Evolutionary conservation across 768 basidiomycete genomes (phyloP), one percentile per base, ranked within the genome.

Genomic region (Guyanaporus albipodus): DNA sequence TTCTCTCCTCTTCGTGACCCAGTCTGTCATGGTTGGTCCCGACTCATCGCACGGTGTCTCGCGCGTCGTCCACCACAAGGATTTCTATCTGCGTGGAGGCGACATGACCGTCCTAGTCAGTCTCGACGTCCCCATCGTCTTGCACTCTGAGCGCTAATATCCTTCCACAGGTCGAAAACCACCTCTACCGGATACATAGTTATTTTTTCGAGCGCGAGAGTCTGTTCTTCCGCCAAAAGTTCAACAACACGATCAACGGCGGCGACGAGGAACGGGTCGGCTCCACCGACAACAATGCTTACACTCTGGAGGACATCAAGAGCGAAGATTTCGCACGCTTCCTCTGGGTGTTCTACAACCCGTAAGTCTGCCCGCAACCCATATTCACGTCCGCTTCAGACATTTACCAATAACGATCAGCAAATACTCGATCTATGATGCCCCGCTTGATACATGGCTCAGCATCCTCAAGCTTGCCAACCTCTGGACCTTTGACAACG

Each of bases 191-290:
- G 1, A 71, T 87, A 0, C 83, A 85, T 48, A 70, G 76, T 1
- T 79, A 76, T 35, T 83, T 85, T 39, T 82, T 87, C 31, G 70
- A 72, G n/a, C 68, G 83, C 0, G 82, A 87, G 42, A 84, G 82
- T 0, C 40, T 62, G 0, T 71, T 66, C 24, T 83, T 84, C 59
- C 61, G 60, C 9, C 59, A 62, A 0, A 65, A 70, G 40, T 45
- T 78, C 31, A 49, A 56, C 5, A 38, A 45, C 15, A 64, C 72
- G 7, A 56, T 63, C 4, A 55, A 63, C 7, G 11, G 6, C 28
- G 60, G 70, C 18, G 68, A 68, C 6, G 49, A 65, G 8, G 56
- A 52, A 0, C 60, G n/a, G n/a, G n/a, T 47, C 1, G 79, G 78
- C 2, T 66, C 69, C 1, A 60, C 56, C 0, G 77, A 78, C 35